Evolutionary conservation across 2,329 filamentous ascomycete genomes (phyloP).

Genomic region (Nemania sp.): DNA sequence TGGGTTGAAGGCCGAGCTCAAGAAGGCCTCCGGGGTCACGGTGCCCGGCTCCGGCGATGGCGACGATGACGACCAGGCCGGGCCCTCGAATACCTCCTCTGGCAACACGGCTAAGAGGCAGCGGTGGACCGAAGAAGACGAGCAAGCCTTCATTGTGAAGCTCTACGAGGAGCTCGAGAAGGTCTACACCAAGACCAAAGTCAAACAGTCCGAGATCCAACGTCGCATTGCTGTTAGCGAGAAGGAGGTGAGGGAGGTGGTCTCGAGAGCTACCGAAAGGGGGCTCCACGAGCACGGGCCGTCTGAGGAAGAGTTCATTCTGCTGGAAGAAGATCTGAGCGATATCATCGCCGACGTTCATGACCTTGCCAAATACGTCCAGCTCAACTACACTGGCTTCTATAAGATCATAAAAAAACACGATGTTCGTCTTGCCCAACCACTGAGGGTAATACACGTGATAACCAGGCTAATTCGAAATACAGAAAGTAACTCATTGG

Average conservation of each 20-base stretch:
- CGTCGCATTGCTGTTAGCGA: conserved; percentile 86
- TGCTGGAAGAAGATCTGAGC: conserved; percentile 91
- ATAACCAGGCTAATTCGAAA: conserved; percentile 21
- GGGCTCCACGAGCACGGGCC: conserved; percentile 62
- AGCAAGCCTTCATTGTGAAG: conserved; percentile 82
- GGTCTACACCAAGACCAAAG: conserved; percentile 95
- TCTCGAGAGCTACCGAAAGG: conserved; percentile 70
- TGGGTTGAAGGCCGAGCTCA: conserved; percentile 84
- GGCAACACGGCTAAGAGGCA: conserved; percentile 47
- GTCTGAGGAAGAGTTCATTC: conserved; percentile 88
- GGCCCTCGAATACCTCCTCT: conserved; percentile 38
- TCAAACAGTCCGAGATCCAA: conserved; percentile 95
- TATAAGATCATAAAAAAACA: conserved; percentile 99
- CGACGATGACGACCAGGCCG: conserved; percentile 44
- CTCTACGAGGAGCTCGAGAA: conserved; percentile 95
- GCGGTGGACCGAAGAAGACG: conserved; percentile 89
- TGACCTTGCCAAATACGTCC: conserved; percentile 96
- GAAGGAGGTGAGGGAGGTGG: conserved; percentile 83
- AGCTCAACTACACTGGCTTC: conserved; percentile 98
- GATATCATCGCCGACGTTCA: conserved; percentile 99
- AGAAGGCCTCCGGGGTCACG: conserved; percentile 64
- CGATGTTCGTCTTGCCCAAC: conserved; percentile 64
- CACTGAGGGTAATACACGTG: neutral
- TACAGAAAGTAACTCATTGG: conserved; percentile 90
- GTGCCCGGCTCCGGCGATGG: conserved; percentile 28